Base-by-base conservation (phyloP, 805 yeast species). In the Debaryomyces castellii region DNA sequence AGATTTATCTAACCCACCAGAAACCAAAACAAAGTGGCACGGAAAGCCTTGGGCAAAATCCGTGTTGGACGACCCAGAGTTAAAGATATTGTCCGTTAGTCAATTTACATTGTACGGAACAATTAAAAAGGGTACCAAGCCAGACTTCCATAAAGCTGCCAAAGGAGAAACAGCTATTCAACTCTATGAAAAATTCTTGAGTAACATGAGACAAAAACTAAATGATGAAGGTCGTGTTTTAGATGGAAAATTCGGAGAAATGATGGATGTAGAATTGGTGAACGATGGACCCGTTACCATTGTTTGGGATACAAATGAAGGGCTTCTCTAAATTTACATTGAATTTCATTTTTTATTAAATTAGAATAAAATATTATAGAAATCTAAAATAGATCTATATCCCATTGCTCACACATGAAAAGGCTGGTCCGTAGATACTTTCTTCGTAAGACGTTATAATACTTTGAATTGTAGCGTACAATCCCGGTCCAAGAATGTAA, bases 201-300 rank as follows among this genome's bases (percentile, higher is more conserved):
- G 45, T 2, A 59, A 69, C 18, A 64, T 88, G 47, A 64, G 72
- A 48, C 57, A 53, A 1, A 78, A 77, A n/a, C 49, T 89, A 46
- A 87, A 87, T 0, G 76, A 72, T 1, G 82, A 74, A 0, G 60
- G 57, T 5, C 80, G 79, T 39, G 96, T 90, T 3, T 77, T 84
- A 51, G 97, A 91, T 56, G 99, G 99, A 2, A 73, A 80, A 45
- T 94, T 94, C 62, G 99, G 98, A 0, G 98, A 92, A 9, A 88
- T 92, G 96, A 94, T 94, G 99, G 96, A 89, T 51, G 97, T 95
- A 12, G 77, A 78, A 1, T 65, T 92, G 49, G 81, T 85, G 11
- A 94, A 94, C 58, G 97, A 92, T 57, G 98, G 98, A 1, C 98
- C 98, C 0, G 89, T 88, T 0, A 92, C 98, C 0, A 85, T 92